Percentiles rank a stretch among this genome's conserved stretches.
These are phyloP conservation scores for Mycena galopus DNA, from an alignment of 768 basidiomycete genomes.

Conservation along the genomic window DNA sequence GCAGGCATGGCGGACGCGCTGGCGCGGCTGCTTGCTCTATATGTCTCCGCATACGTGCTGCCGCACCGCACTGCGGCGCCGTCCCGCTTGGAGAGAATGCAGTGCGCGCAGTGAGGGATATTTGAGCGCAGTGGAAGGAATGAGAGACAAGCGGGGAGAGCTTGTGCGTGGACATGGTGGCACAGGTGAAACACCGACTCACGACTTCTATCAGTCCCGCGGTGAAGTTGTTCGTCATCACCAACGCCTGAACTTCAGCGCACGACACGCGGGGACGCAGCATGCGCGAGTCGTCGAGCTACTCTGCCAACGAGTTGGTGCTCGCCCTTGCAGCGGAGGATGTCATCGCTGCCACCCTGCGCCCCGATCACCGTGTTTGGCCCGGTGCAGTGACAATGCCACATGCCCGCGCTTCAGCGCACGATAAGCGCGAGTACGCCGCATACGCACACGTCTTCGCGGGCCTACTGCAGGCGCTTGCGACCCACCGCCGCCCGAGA, in stretches of 20 bases:
- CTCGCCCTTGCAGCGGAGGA: no score
- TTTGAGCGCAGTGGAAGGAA: constrained; percentile 54
- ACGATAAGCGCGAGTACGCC: constrained; percentile 68
- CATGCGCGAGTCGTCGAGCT: constrained; percentile 50
- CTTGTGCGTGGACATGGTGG: constrained; percentile 42
- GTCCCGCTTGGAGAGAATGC: constrained; percentile 39
- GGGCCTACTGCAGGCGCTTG: constrained; percentile 68
- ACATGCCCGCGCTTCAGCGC: constrained; percentile 22
- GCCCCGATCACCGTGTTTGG: constrained; percentile 54
- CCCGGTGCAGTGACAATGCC: no score
- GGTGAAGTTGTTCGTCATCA: no score
- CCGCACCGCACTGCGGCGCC: constrained; percentile 52
- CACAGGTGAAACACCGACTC: constrained; percentile 53
- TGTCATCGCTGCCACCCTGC: no score
- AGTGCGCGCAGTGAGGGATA: constrained; percentile 44
- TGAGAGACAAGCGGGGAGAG: constrained; percentile 40
- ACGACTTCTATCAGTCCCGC: constrained; percentile 52
- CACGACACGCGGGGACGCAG: constrained; percentile 52
- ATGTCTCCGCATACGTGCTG: constrained; percentile 62
- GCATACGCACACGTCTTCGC: constrained; percentile 73
- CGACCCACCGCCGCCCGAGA: constrained; percentile 72
- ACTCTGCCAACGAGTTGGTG: no score
- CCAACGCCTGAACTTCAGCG: no score
- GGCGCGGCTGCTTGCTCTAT: constrained; percentile 58
- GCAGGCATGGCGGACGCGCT: no score